Evolutionary conservation across 148 eudicot species (phyloP), one percentile per base, ranked within the genome.

Genomic region (Dysphania ambrosioides): DNA sequence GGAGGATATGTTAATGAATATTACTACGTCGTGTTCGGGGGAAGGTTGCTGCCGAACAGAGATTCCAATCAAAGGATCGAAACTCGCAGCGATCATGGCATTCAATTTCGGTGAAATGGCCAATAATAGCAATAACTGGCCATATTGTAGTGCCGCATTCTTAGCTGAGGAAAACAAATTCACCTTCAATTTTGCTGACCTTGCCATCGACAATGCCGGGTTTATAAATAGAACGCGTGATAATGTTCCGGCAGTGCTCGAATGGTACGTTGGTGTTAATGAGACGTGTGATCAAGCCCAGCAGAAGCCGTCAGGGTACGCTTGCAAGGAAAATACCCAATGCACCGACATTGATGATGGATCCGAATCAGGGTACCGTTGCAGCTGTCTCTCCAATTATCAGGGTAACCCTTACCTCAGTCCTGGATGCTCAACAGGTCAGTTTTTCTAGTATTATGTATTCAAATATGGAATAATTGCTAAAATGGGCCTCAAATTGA

Each of bases 31-130:
- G 2, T 89, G 93, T 70, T 66, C 79, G 0, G 90, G 88, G 0
- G 77, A n/a, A 0, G 90, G 89, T 6, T 89, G 93, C 29, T 85
- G 93, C 69, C 88, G 83, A 81, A 80, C 81, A 0, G 44, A 79
- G 7, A 68, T 87, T 2, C 84, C n/a, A n/a, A n/a, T 85, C 0
- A 82, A 75, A 57, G 90, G 88, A 0, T 16, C 84, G 10, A 70
- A 83, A n/a, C 27, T 0, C 2, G 80, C 56, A 9, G 0, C 0
- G 3, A 8, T 64, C 8, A 27, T 0, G 0, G 4, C 66, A 3
- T 0, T 0, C 2, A 49, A 73, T 57, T 30, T 75, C 9, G 1
- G 0, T 0, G 79, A 78, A 8, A 83, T 77, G 73, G 75, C 82
- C 0, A 5, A 32, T 0, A 75, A 82, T 0, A 72, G 67, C 40